Conservation (phyloP, 164 flowering plant genomes). For the Tinospora cordifolia region DNA sequence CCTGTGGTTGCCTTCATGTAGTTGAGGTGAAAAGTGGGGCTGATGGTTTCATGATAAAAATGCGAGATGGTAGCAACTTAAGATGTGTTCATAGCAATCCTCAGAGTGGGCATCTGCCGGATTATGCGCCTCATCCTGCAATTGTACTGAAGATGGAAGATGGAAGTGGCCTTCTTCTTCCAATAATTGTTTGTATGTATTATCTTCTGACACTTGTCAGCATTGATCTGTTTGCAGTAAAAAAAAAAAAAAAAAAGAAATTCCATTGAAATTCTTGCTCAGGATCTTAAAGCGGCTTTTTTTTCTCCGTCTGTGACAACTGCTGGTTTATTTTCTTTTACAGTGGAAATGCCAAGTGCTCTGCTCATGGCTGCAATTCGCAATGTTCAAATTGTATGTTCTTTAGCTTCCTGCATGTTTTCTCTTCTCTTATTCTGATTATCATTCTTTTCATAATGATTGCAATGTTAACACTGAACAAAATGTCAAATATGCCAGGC, state of each 20-base stretch:
- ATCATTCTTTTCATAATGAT: background rate
- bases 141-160: slow-evolving; percentile 99
- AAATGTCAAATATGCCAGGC: slow-evolving; percentile 46
- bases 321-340: slow-evolving; percentile 19
- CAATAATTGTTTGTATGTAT: slow-evolving; percentile 93
- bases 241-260: background rate
- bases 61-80: slow-evolving; percentile 85
- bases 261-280: background rate
- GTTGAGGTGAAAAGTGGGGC: slow-evolving; percentile 95
- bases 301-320: background rate
- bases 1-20: slow-evolving; percentile 20
- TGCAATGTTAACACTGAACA: background rate
- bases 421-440: background rate
- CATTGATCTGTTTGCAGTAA: background rate
- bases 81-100: slow-evolving; percentile 93
- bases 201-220: background rate
- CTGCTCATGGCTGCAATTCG: slow-evolving; percentile 96
- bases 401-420: background rate
- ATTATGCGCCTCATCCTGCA: slow-evolving; percentile 96
- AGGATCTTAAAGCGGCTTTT: background rate
- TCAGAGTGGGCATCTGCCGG: slow-evolving; percentile 81
- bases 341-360: slow-evolving; percentile 98
- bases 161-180: slow-evolving; percentile 93
- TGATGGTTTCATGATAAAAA: slow-evolving; percentile 87
- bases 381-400: slow-evolving; percentile 87